Base-by-base conservation (phyloP, 371 early-diverging fungal species). In the Mucor racemosus region DNA sequence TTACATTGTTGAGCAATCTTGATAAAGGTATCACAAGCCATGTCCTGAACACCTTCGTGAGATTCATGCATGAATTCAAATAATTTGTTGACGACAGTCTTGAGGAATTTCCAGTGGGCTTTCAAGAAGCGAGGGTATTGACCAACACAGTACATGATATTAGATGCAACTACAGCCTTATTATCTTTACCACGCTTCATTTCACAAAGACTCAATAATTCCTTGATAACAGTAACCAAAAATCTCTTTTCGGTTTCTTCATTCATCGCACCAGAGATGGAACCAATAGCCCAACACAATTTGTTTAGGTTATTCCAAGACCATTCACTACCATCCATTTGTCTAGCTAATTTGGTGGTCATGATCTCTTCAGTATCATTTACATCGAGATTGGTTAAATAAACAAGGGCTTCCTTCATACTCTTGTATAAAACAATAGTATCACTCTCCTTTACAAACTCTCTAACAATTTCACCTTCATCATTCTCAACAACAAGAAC, bases 31-130 rank as follows among this genome's bases (percentile, higher is more conserved):
- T 99, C 99, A 80, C 99, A 99, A 26, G 99, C 99, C 99, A 99
- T 99, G 79, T 99, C 99, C 77, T 98, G 98, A 19, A 99, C 99
- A 84, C 99, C 99, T 82, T 99, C 99, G 72, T 99, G 98, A 6
- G 91, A 83, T 81, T 99, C 99, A 73, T 99, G 97, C 99, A 99
- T 99, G 81, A 99, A 99, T 84, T 99, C 99, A 81, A 99, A 99
- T 42, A 99, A 83, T 78, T 99, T 99, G 89, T 97, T 98, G 65
- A 99, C 95, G n/a, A 99, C 99, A 0, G 99, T 98, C 88, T 97
- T 99, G 68, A 99, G 84, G 84, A 99, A 99, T 79, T 96, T 98
- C 96, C 98, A 97, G 75, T 99, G 99, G 4, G 97, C 94, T 76
- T 96, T 95, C 68, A 99, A 86, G 88, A 99, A 99, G 15, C 98